A percentile compares a stretch with the other conserved stretches of the same genome.
Evolutionary conservation across 768 basidiomycete species (phyloP).

Genomic region (Infundibulicybe gibba): DNA sequence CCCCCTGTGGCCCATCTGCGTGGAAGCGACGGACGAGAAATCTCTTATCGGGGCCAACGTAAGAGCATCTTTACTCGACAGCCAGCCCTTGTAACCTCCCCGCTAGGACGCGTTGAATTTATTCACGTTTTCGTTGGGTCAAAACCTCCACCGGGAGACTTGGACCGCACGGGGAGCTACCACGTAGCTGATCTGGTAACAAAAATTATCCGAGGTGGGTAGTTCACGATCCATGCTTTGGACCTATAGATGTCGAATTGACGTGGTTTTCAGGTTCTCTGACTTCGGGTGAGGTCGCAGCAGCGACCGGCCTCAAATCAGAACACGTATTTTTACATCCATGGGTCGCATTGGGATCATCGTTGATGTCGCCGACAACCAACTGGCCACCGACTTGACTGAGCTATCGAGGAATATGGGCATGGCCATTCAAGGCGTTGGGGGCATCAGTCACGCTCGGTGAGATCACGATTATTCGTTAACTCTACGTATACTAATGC

Average conservation of each 20-base stretch:
- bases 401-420: constrained; percentile 76
- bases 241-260: constrained; percentile 1
- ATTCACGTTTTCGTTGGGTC: constrained; percentile 54
- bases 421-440: constrained; percentile 44
- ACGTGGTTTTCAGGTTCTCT: constrained; percentile 46
- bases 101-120: constrained; percentile 66
- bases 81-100: neutral
- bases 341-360: constrained; percentile 78
- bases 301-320: constrained; percentile 40
- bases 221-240: neutral
- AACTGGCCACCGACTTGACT: constrained; percentile 55
- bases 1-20: constrained; percentile 68
- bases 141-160: constrained; percentile 34
- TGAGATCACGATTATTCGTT: constrained; percentile 22
- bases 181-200: constrained; percentile 77
- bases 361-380: constrained; percentile 50
- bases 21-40: constrained; percentile 52
- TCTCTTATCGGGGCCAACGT: constrained; percentile 77
- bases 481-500: constrained; percentile 1
- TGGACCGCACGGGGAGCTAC: constrained; percentile 69
- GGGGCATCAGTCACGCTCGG: constrained; percentile 60
- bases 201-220: constrained; percentile 65
- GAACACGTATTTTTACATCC: constrained; percentile 71
- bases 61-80: constrained; percentile 19
- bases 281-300: constrained; percentile 37